Evolutionary conservation across 1,284 basidiomycete species (phyloP).

Genomic region (Cutaneotrichosporon spelunceum): DNA sequence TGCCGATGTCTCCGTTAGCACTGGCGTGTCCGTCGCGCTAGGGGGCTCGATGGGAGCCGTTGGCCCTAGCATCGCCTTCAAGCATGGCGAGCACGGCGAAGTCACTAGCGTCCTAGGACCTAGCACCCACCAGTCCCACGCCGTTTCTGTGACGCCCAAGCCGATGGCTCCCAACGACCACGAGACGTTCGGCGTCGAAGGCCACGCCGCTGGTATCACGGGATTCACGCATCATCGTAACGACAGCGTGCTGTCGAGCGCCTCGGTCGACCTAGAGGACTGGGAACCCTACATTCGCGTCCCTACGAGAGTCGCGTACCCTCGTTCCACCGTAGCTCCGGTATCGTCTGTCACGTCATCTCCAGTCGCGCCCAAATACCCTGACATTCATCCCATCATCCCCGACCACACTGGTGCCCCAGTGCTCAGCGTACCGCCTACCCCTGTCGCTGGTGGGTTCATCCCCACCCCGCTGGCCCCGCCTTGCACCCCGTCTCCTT

Average conservation of each 20-base stretch:
- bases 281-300: neutral
- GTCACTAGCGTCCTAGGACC: neutral
- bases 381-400: neutral
- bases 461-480: neutral
- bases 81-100: neutral
- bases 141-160: neutral
- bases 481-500: neutral
- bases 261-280: neutral
- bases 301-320: neutral
- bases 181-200: neutral
- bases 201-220: neutral
- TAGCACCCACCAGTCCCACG: neutral
- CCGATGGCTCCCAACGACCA: neutral
- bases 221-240: neutral
- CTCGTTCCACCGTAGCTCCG: neutral
- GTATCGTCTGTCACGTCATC: neutral
- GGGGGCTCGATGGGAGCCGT: neutral
- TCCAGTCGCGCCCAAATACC: neutral
- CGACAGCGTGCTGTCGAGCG: neutral
- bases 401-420: neutral
- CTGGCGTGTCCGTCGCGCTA: neutral
- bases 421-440: neutral
- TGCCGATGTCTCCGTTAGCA: neutral
- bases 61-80: neutral
- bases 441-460: neutral